phyloP scores from a whole-genome alignment of 164 flowering plant genomes.

The Tetrastigma voinierianum region DNA sequence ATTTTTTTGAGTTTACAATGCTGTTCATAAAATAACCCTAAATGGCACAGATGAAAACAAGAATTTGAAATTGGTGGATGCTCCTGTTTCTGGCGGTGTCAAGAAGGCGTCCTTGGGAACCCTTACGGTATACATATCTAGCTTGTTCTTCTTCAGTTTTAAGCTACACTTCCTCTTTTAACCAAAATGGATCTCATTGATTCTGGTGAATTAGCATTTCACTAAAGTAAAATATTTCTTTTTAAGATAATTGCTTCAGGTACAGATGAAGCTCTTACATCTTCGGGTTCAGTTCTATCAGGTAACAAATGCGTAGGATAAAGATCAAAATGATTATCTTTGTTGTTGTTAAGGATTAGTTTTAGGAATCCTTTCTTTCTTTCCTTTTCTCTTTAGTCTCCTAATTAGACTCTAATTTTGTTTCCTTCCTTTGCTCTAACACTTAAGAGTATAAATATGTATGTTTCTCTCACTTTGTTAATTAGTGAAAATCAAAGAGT shows the following conservation, averaged over 20 bases:
- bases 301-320: constrained; percentile 40
- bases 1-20: neutral
- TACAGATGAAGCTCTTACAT: constrained; percentile 74
- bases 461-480: too few relatives aligned
- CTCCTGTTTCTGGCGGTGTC: constrained; percentile 99
- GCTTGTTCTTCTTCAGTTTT: neutral
- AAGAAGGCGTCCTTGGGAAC: constrained; percentile 75
- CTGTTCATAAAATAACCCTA: neutral
- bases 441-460: too few relatives aligned
- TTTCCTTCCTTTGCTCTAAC: too few relatives aligned
- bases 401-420: too few relatives aligned
- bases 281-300: constrained; percentile 74
- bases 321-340: constrained; percentile 4
- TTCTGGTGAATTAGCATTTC: neutral
- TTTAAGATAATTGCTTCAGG: constrained; percentile 93
- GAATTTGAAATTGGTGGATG: constrained; percentile 89
- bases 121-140: constrained; percentile 66
- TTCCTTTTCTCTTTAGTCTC: too few relatives aligned
- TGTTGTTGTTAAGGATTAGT: too few relatives aligned
- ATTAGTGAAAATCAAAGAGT: too few relatives aligned
- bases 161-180: neutral
- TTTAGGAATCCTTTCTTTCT: too few relatives aligned
- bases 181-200: neutral
- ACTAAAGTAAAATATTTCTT: neutral
- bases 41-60: constrained; percentile 50